phyloP scores from a whole-genome alignment of 2,329 filamentous ascomycete genomes.

The Diaporthe nobilis region DNA sequence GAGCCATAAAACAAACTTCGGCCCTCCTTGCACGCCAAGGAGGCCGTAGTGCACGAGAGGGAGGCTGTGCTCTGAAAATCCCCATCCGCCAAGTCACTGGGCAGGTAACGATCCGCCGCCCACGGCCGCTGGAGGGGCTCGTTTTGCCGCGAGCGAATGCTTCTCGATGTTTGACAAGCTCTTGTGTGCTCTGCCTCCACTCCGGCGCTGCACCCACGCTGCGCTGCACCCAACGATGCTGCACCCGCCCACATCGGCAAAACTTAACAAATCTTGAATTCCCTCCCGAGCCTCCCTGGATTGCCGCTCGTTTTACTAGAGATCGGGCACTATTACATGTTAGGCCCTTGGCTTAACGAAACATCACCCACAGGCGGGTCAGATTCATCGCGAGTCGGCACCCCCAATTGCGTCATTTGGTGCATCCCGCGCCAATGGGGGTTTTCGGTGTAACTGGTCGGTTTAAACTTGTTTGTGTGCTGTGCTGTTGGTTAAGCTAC shows the following conservation, averaged over 20 bases:
- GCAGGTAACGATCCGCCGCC: conserved; percentile 16
- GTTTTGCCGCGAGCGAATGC: conserved; percentile 8
- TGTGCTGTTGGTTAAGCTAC: background rate
- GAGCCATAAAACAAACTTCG: conserved; percentile 9
- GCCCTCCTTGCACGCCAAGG: conserved; percentile 20
- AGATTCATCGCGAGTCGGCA: conserved; percentile 3
- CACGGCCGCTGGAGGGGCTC: background rate
- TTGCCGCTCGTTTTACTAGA: conserved; percentile 4
- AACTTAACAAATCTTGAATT: conserved; percentile 3
- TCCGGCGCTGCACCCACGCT: background rate
- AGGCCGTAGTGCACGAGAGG: conserved; percentile 9
- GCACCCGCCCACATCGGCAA: conserved; percentile 27
- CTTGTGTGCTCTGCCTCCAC: background rate
- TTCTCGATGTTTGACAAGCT: conserved; percentile 29
- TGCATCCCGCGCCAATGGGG: background rate
- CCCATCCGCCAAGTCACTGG: conserved; percentile 34
- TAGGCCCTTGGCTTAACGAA: conserved; percentile 28
- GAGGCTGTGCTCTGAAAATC: conserved; percentile 35
- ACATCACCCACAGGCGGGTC: conserved; percentile 18
- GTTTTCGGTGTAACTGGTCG: background rate
- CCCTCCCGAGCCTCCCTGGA: background rate
- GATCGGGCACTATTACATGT: conserved; percentile 23
- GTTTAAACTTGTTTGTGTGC: background rate
- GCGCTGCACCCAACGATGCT: background rate
- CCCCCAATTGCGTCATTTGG: conserved; percentile 22